Percentiles rank a stretch among this genome's conserved stretches.
Conservation (phyloP, 2,329 filamentous ascomycete genomes). For the Stagonosporopsis chrysanthemi region DNA sequence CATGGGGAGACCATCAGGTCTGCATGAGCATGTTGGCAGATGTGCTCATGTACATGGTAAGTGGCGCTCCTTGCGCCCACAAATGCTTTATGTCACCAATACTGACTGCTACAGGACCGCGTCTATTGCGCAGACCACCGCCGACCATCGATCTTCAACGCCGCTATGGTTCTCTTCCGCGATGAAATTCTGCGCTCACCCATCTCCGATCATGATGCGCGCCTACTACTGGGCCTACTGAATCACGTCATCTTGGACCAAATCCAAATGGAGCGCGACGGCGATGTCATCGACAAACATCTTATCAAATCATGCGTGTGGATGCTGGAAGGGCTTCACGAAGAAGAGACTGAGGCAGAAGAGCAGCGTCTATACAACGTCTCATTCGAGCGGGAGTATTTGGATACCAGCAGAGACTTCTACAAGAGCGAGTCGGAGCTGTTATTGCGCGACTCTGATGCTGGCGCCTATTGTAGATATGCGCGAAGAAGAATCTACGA, state of each 20-base stretch:
- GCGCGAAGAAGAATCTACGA: conserved; percentile 77
- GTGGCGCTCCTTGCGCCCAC: conserved; percentile 26
- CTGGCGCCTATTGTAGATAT: conserved; percentile 80
- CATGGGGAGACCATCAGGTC: conserved; percentile 88
- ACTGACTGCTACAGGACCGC: conserved; percentile 66
- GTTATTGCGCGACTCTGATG: conserved; percentile 79
- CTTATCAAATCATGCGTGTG: conserved; percentile 83
- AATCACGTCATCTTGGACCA: conserved; percentile 87
- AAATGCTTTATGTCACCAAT: background rate
- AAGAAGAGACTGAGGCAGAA: conserved; percentile 79
- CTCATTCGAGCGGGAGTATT: conserved; percentile 80
- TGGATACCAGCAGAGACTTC: conserved; percentile 74
- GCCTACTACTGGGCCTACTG: conserved; percentile 74
- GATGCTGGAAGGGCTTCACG: conserved; percentile 90
- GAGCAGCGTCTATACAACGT: conserved; percentile 83
- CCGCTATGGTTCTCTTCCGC: conserved; percentile 86
- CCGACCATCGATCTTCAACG: conserved; percentile 79
- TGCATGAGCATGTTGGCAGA: conserved; percentile 98
- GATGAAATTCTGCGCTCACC: conserved; percentile 78
- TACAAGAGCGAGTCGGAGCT: conserved; percentile 78
- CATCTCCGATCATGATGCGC: conserved; percentile 53
- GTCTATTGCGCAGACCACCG: conserved; percentile 78
- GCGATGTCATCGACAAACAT: conserved; percentile 84
- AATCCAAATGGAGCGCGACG: conserved; percentile 89
- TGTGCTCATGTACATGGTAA: conserved; percentile 91